Evolutionary conservation across 257 asterid species (phyloP).

Genomic region (Penstemon davidsonii): DNA sequence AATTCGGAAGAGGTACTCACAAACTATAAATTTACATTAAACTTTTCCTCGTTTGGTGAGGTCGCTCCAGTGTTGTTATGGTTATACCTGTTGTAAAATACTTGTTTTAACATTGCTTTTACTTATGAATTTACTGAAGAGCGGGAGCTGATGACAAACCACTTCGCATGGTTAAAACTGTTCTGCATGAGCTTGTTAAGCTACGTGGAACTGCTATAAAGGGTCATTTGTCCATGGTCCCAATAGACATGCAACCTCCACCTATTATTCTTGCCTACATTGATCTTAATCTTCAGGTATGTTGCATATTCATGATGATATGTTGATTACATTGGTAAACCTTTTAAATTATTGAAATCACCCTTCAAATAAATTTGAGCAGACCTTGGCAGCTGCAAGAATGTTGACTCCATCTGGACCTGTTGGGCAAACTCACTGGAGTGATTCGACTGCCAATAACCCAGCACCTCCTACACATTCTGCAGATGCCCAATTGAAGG

Average conservation of each 20-base stretch:
- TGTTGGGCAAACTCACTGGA: slow-evolving; percentile 95
- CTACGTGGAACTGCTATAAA: slow-evolving; percentile 98
- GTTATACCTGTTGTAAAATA: neutral
- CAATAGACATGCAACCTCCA: slow-evolving; percentile 94
- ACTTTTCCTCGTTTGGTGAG: slow-evolving; percentile 15
- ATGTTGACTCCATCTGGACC: slow-evolving; percentile 97
- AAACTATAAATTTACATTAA: neutral
- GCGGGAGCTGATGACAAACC: slow-evolving; percentile 99
- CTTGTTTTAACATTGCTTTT: slow-evolving; percentile 15
- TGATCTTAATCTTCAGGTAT: slow-evolving; percentile 97
- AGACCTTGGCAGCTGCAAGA: slow-evolving; percentile 99
- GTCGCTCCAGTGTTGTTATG: neutral
- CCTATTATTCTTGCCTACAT: slow-evolving; percentile 98
- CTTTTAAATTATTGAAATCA: slow-evolving; percentile 9
- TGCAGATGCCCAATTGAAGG: slow-evolving; percentile 93
- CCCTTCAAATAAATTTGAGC: slow-evolving; percentile 30
- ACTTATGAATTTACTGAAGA: slow-evolving; percentile 41
- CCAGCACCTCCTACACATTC: slow-evolving; percentile 84
- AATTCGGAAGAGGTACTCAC: slow-evolving; percentile 77
- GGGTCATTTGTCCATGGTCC: slow-evolving; percentile 97
- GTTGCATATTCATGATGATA: slow-evolving; percentile 16
- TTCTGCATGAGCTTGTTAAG: slow-evolving; percentile 96
- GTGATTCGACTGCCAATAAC: slow-evolving; percentile 76
- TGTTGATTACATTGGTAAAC: neutral
- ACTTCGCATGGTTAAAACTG: slow-evolving; percentile 98